A percentile compares a stretch with the other conserved stretches of the same genome.
phyloP scores from a whole-genome alignment of 108 stramenopile genomes.

The Pseudonitzschia delicatissima region DNA sequence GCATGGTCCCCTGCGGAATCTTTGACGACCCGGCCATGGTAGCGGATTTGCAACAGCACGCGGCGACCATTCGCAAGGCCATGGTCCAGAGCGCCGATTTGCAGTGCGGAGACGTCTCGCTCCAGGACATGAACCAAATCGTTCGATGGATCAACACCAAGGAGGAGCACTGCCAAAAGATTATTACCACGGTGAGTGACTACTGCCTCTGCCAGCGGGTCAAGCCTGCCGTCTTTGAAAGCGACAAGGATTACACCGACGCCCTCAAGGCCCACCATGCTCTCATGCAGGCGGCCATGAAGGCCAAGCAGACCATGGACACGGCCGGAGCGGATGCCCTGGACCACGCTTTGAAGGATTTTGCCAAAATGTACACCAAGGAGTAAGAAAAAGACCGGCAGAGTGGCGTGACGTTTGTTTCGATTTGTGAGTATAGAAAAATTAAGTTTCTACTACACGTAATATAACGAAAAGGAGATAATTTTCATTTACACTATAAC shows the following conservation, averaged over 20 bases:
- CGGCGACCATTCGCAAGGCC: slow-evolving; percentile 62
- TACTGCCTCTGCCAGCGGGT: slow-evolving; percentile 81
- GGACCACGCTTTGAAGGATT: slow-evolving; percentile 68
- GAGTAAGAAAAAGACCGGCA: slow-evolving; percentile 11
- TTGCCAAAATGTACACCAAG: slow-evolving; percentile 74
- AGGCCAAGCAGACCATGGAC: slow-evolving; percentile 73
- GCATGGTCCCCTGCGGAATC: slow-evolving; percentile 78
- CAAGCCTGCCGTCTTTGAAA: slow-evolving; percentile 64
- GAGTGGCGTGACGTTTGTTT: too few species aligned
- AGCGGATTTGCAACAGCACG: slow-evolving; percentile 53
- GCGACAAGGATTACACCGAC: slow-evolving; percentile 61
- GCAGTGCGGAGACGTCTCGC: slow-evolving; percentile 41
- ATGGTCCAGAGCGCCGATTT: slow-evolving; percentile 62
- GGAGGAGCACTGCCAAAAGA: slow-evolving; percentile 70
- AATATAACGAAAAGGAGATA: background rate
- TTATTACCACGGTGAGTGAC: slow-evolving; percentile 56
- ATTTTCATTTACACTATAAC: background rate
- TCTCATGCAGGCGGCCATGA: slow-evolving; percentile 78
- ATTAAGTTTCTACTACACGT: background rate
- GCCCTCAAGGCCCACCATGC: slow-evolving; percentile 77
- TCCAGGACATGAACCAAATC: slow-evolving; percentile 66
- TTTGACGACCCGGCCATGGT: slow-evolving; percentile 78
- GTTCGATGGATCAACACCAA: slow-evolving; percentile 81
- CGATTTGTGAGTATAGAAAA: background rate
- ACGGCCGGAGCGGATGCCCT: slow-evolving; percentile 60